Percentiles rank a stretch among this genome's conserved stretches.
Conservation (phyloP, 169 alveolate genomes). For the Perkinsus olseni region DNA sequence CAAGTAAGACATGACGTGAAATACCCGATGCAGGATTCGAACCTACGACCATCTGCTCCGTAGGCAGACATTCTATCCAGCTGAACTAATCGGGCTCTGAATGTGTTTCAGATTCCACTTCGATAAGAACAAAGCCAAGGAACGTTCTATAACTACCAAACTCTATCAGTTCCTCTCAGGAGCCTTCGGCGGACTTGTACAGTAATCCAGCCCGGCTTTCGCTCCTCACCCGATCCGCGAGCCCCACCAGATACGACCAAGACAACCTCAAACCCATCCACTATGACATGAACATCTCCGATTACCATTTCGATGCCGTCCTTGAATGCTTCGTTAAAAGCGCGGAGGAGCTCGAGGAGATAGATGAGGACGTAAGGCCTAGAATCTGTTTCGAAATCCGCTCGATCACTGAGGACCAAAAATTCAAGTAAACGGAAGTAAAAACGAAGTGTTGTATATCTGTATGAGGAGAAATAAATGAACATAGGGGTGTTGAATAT, state of each 20-base stretch:
- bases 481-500: too few species aligned
- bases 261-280: background rate
- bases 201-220: background rate
- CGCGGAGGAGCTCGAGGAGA: background rate
- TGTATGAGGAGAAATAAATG: too few species aligned
- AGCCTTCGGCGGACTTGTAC: background rate
- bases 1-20: background rate
- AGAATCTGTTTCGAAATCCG: background rate
- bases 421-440: too few species aligned
- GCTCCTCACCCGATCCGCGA: background rate
- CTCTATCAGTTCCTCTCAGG: background rate
- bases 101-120: background rate
- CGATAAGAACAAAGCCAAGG: background rate
- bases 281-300: background rate
- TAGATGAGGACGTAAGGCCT: background rate
- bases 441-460: too few species aligned
- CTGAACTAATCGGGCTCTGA: background rate
- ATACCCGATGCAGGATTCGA: background rate
- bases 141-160: background rate
- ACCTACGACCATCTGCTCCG: conserved; percentile 5
- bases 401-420: too few species aligned
- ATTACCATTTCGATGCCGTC: background rate
- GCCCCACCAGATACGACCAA: background rate
- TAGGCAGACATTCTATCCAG: conserved; percentile 1
- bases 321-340: background rate